Conservation (phyloP, 2,329 filamentous ascomycete genomes). For the Phaeosphaeriaceae sp. region DNA sequence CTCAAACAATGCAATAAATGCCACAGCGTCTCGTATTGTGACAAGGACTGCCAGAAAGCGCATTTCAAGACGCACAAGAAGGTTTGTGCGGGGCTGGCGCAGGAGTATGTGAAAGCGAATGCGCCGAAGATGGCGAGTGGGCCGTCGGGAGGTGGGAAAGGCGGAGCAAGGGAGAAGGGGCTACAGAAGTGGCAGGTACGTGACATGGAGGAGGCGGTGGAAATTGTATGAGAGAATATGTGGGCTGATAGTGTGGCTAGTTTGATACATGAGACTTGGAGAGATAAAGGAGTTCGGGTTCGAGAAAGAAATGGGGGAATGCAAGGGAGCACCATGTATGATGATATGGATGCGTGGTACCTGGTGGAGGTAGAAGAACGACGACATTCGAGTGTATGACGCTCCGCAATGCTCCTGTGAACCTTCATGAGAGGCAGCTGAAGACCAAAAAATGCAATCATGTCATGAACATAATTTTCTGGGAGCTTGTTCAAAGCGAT, state of each 20-base stretch:
- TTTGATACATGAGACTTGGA: not conserved
- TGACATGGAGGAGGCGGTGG: not conserved
- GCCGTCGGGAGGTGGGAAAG: conserved; percentile 35
- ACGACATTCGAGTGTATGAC: no score
- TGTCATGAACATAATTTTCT: no score
- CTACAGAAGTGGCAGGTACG: conserved; percentile 51
- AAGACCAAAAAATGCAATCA: no score
- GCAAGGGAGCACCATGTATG: no score
- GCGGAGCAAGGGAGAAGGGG: conserved; percentile 41
- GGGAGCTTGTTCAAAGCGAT: no score
- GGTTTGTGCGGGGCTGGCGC: conserved; percentile 46
- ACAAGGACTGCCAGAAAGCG: conserved; percentile 51
- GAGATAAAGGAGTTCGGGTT: no score
- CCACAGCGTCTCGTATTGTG: conserved; percentile 49
- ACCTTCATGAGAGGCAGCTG: no score
- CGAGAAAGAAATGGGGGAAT: no score
- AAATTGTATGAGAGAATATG: not conserved
- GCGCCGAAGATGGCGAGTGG: conserved; percentile 49
- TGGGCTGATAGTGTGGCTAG: not conserved
- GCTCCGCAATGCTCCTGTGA: no score
- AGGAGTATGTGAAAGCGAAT: conserved; percentile 47
- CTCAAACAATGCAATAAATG: conserved; percentile 50
- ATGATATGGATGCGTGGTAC: no score
- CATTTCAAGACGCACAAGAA: conserved; percentile 51
- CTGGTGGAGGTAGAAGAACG: no score